A percentile compares a stretch with the other conserved stretches of the same genome.
These are phyloP conservation scores for Aristolochia californica DNA, from an alignment of 164 flowering plant species.

Conservation along the genomic window DNA sequence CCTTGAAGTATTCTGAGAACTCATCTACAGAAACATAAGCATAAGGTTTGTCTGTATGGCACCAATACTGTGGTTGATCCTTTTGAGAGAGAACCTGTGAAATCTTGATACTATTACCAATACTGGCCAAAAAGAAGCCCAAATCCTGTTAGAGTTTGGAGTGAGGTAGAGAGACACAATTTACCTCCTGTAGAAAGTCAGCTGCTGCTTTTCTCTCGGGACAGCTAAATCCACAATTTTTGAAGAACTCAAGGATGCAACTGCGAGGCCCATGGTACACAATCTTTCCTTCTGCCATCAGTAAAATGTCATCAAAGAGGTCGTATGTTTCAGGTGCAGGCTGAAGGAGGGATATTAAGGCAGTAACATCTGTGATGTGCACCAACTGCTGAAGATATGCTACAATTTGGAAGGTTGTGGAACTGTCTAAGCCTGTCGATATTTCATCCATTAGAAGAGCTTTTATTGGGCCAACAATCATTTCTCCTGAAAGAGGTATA, in stretches of 20 bases:
- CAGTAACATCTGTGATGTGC: constrained; percentile 37
- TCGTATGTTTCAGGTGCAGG: constrained; percentile 53
- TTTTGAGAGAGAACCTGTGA: constrained; percentile 47
- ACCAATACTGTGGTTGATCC: constrained; percentile 62
- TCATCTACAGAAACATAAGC: constrained; percentile 32
- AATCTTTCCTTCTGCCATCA: constrained; percentile 43
- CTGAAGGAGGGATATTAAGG: constrained; percentile 46
- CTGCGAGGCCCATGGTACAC: constrained; percentile 42
- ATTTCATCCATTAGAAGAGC: constrained; percentile 57
- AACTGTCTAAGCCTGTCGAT: constrained; percentile 47
- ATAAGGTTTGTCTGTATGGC: constrained; percentile 23
- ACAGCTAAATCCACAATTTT: constrained; percentile 41
- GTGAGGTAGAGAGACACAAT: background rate
- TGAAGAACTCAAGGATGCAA: constrained; percentile 29
- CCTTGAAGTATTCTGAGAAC: constrained; percentile 29
- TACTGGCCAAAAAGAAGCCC: background rate
- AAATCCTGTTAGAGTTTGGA: background rate
- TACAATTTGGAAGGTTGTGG: constrained; percentile 46
- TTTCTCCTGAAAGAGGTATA: constrained; percentile 29
- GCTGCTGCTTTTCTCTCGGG: constrained; percentile 47
- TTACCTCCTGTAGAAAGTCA: constrained; percentile 50
- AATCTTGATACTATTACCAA: background rate
- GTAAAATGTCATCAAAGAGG: constrained; percentile 50
- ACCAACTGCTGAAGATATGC: constrained; percentile 35
- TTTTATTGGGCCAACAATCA: constrained; percentile 47